Percentiles rank a stretch among this genome's conserved stretches.
Conservation (phyloP, 75 land plant species). For the Pinus albicaulis region DNA sequence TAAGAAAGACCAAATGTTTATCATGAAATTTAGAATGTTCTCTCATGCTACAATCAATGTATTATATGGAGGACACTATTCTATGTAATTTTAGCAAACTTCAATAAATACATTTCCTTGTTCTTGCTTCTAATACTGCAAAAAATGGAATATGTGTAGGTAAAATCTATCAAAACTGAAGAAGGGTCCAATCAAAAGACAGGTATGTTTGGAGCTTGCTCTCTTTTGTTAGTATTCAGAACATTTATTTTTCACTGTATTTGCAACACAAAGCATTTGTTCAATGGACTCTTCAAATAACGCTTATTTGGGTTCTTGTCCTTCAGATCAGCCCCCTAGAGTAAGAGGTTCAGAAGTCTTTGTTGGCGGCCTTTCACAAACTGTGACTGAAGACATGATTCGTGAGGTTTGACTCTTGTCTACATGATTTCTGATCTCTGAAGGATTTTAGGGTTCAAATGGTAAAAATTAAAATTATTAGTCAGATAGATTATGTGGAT, state of each 20-base stretch:
- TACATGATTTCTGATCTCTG: not conserved
- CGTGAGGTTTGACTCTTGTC: conserved; percentile 18
- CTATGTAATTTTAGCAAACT: not conserved
- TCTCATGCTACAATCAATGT: no score
- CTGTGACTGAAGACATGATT: conserved; percentile 27
- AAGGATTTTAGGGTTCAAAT: not conserved
- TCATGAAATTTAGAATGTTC: no score
- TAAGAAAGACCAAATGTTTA: no score
- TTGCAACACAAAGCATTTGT: not conserved
- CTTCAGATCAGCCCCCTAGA: not conserved
- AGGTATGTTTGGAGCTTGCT: not conserved
- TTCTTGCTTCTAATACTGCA: not conserved
- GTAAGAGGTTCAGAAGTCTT: conserved; percentile 41
- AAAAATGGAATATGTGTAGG: not conserved
- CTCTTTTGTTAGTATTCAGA: not conserved
- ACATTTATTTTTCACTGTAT: not conserved
- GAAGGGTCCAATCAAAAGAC: not conserved
- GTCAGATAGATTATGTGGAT: not conserved
- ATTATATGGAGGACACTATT: not conserved
- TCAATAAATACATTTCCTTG: not conserved
- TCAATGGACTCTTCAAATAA: not conserved
- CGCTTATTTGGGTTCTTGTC: not conserved
- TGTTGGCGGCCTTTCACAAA: conserved; percentile 32
- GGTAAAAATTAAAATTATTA: not conserved
- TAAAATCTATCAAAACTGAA: not conserved